Percentiles rank a stretch among this genome's conserved stretches.
Evolutionary conservation across 2,329 filamentous ascomycete genomes (phyloP).

Genomic region (Aspergillus versicolor): DNA sequence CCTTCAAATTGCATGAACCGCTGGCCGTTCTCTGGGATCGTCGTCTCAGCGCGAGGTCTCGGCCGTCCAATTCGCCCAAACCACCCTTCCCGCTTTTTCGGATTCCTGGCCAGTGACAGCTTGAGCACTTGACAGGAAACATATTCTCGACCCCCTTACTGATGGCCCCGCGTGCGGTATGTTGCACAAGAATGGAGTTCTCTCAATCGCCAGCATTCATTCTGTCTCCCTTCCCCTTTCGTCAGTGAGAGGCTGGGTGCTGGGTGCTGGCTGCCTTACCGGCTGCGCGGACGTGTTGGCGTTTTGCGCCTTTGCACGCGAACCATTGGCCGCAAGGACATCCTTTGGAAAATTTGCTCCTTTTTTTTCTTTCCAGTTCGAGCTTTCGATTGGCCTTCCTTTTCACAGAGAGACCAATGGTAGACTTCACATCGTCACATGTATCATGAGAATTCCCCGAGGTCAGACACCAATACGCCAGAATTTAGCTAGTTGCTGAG

Average conservation of each 20-base stretch:
- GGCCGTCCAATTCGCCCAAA: not conserved
- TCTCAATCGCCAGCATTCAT: conserved; percentile 2
- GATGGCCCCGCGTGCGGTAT: conserved; percentile 30
- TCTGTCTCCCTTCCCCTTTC: not conserved
- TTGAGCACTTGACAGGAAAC: not conserved
- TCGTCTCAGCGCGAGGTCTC: not conserved
- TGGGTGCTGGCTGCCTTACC: not conserved
- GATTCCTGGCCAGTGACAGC: not conserved
- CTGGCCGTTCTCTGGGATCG: conserved; percentile 2
- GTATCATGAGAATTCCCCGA: conserved; percentile 15
- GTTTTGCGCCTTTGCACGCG: not conserved
- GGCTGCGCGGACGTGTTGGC: not conserved
- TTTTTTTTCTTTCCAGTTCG: not conserved
- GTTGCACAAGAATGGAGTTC: conserved; percentile 25
- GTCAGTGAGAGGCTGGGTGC: not conserved
- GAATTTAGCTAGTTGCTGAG: not conserved
- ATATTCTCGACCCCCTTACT: conserved; percentile 28
- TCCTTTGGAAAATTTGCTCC: not conserved
- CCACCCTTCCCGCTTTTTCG: not conserved
- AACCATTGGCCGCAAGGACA: conserved; percentile 3
- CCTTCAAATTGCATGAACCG: conserved; percentile 23
- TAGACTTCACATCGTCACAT: conserved; percentile 9
- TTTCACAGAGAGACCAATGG: conserved; percentile 1
- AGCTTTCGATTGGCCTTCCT: conserved; percentile 7
- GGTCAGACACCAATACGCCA: not conserved